Evolutionary conservation across 2,329 filamentous ascomycete genomes (phyloP), one percentile per base, ranked within the genome.

Genomic region (Trichothecium sympodiale): DNA sequence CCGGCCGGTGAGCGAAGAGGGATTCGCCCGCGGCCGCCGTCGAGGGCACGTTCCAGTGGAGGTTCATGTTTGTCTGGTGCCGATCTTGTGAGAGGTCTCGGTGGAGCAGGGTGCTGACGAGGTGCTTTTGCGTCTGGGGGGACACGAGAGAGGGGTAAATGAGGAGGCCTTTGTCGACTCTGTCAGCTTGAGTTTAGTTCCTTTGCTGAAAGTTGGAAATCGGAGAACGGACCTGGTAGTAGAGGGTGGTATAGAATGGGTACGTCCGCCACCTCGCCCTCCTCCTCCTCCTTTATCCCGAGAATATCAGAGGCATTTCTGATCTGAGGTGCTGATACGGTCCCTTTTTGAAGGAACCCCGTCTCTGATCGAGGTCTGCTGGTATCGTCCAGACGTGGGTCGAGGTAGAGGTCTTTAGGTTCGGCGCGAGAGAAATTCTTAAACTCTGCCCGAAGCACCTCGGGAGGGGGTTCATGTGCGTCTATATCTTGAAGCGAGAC

Each of bases 51-150:
- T 77, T 53, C 56, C 89, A 85, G 58, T 93, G 84, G 2, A 86
- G 67, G 57, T 93, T 83, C n/a, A 96, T 64, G 56, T 96, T 98
- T 35, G 88, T 96, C 50, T 83, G 74, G 54, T 96, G 87, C 4
- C 63, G 54, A 3, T 77, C 74, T 44, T 82, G 74, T 41, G 77
- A 77, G 13, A 94, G 71, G 54, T 94, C 83, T 17, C 66, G 71
- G 58, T 93, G 84, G 20, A 95, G 65, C 42, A 94, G 70, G 37
- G 74, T 76, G 31, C 75, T 74, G 5, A 96, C 68, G 3, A 96
- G 66, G 27, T 64, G 60, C 40, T 68, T 62, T 54, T 98, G 91
- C 12, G 83, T 65, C 5, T 62, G 49, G 13, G 73, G 69, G 4
- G 87, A 80, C 8, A 96, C 61, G 8, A 96, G 64, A 17, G 71